Conservation (phyloP, 2,329 filamentous ascomycete species). For the Microdochium bolleyi region DNA sequence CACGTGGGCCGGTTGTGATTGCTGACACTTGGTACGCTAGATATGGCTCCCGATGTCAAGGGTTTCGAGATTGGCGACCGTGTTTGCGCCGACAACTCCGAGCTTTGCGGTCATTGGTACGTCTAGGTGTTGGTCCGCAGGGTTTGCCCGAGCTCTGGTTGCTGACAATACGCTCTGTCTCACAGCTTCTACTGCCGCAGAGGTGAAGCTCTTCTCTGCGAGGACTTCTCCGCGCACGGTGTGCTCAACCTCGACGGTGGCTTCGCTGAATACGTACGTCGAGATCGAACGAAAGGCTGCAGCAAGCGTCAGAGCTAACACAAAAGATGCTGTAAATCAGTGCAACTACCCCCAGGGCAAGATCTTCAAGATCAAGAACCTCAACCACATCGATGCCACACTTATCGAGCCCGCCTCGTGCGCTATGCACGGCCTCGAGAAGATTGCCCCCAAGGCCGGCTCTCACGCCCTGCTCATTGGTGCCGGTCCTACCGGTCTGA, state of each 20-base stretch:
- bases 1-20: conserved; percentile 7
- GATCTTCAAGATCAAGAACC: conserved; percentile 59
- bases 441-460: conserved; percentile 58
- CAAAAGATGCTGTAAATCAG: conserved; percentile 4
- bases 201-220: conserved; percentile 60
- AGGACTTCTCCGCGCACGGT: conserved; percentile 60
- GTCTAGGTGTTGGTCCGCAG: not conserved
- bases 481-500: conserved; percentile 58
- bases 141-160: not conserved
- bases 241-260: conserved; percentile 58
- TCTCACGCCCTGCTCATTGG: conserved; percentile 60
- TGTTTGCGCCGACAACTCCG: conserved; percentile 56
- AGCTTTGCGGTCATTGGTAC: conserved; percentile 59
- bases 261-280: conserved; percentile 56
- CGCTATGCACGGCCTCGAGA: conserved; percentile 62
- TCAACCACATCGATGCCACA: conserved; percentile 60
- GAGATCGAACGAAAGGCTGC: not conserved
- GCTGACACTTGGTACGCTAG: conserved; percentile 4
- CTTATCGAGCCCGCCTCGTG: conserved; percentile 65
- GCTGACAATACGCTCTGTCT: conserved; percentile 4
- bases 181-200: conserved; percentile 59
- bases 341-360: conserved; percentile 41
- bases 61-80: conserved; percentile 54
- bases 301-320: not conserved
- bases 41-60: conserved; percentile 40